These are phyloP conservation scores for Batkoa obscura DNA, from an alignment of 371 early-diverging fungal genomes.

Conservation along the genomic window DNA sequence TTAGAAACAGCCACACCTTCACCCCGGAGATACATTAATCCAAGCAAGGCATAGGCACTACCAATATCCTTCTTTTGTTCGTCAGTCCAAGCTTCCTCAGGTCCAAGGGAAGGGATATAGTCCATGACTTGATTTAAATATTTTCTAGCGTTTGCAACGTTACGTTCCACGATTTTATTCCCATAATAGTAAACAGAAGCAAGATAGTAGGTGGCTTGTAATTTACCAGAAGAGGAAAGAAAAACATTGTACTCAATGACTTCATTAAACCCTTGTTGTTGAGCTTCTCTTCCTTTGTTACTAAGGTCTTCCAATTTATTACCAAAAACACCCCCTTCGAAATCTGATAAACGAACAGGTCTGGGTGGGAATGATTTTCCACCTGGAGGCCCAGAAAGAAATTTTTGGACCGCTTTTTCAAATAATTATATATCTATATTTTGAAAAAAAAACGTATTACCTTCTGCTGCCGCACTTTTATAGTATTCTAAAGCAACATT, in stretches of 20 bases:
- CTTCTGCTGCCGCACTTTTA: conserved; percentile 54
- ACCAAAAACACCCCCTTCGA: conserved; percentile 66
- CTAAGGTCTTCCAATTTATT: conserved; percentile 49
- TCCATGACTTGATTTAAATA: conserved; percentile 18
- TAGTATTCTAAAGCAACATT: conserved; percentile 58
- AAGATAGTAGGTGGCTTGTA: conserved; percentile 36
- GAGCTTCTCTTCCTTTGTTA: conserved; percentile 11
- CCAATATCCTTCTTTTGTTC: conserved; percentile 20
- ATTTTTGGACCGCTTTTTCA: conserved; percentile 39
- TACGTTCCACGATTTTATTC: conserved; percentile 31
- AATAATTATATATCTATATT: background rate
- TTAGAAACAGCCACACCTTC: too few relatives aligned
- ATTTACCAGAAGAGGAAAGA: conserved; percentile 48
- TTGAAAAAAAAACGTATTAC: conserved; percentile 20
- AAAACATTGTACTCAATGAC: conserved; percentile 57
- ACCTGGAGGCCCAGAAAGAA: conserved; percentile 56
- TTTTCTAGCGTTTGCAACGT: conserved; percentile 40
- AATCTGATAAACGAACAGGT: conserved; percentile 53
- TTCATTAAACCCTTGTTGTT: conserved; percentile 38
- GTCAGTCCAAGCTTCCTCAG: conserved; percentile 10
- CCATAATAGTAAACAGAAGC: conserved; percentile 70
- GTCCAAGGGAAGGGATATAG: conserved; percentile 9
- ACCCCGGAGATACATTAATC: conserved; percentile 80
- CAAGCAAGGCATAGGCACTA: conserved; percentile 58
- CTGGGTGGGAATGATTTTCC: conserved; percentile 49